Evolutionary conservation across 176 grass and related monocot species (phyloP).

Genomic region (Oropetium thomaeum): DNA sequence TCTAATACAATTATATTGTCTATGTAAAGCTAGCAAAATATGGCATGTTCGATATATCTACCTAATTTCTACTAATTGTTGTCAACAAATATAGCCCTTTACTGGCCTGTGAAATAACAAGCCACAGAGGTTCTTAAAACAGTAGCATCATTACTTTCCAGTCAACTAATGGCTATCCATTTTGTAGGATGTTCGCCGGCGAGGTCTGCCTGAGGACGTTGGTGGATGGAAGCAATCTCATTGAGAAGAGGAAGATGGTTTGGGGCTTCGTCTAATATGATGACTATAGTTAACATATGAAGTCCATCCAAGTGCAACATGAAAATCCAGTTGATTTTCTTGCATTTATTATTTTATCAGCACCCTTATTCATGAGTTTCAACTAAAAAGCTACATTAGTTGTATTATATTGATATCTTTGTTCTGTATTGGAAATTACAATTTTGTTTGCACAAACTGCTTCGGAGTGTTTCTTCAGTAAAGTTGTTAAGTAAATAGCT

Average conservation of each 20-base stretch:
- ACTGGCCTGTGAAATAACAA: too few species aligned
- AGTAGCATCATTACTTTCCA: neutral
- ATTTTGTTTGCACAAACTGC: neutral
- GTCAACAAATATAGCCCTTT: too few species aligned
- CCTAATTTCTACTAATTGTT: neutral
- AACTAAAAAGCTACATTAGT: neutral
- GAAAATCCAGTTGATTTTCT: constrained; percentile 17
- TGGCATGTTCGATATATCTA: neutral
- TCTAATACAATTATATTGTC: neutral
- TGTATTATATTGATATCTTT: neutral
- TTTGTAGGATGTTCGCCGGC: constrained; percentile 43
- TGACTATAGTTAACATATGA: neutral
- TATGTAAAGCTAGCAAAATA: neutral
- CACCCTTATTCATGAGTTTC: neutral
- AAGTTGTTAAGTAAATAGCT: too few species aligned
- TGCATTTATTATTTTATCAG: constrained; percentile 5
- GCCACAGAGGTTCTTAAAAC: too few species aligned
- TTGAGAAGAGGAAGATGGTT: constrained; percentile 21
- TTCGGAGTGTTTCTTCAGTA: too few species aligned
- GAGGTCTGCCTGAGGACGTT: constrained; percentile 41
- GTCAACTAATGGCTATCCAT: constrained; percentile 4
- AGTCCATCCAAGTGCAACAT: constrained; percentile 3
- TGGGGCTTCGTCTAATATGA: neutral
- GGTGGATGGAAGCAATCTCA: constrained; percentile 66
- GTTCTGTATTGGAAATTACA: neutral